Evolutionary conservation across 257 asterid genomes (phyloP).

Genomic region (Petunia axillaris): DNA sequence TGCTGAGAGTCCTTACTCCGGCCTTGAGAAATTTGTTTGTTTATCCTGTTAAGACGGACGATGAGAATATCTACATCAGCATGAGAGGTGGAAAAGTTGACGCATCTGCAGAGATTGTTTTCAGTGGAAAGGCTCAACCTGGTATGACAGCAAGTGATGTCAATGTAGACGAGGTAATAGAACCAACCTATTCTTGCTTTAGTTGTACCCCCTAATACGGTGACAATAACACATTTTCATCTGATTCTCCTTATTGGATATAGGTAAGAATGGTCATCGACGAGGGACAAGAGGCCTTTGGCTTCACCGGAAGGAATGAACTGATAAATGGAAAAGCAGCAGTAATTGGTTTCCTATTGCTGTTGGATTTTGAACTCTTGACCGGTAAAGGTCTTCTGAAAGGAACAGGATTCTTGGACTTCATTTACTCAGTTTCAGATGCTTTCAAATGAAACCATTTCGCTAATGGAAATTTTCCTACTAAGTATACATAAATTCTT

Average conservation of each 20-base stretch:
- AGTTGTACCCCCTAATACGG: neutral
- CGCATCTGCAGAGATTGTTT: constrained; percentile 80
- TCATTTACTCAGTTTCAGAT: constrained; percentile 73
- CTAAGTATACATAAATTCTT: constrained; percentile 16
- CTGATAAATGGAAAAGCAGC: constrained; percentile 94
- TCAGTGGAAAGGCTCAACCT: constrained; percentile 97
- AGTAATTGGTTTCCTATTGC: constrained; percentile 76
- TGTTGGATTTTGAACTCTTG: constrained; percentile 84
- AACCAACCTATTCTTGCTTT: neutral
- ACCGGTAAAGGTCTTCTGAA: constrained; percentile 90
- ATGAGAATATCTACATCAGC: constrained; percentile 70
- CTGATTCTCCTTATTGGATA: constrained; percentile 17
- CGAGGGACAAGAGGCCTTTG: constrained; percentile 68
- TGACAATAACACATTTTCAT: neutral
- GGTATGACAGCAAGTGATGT: constrained; percentile 82
- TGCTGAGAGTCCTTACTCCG: constrained; percentile 87
- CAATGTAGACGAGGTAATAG: constrained; percentile 85
- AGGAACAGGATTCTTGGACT: constrained; percentile 98
- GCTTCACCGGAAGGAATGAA: constrained; percentile 79
- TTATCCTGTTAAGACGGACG: constrained; percentile 69
- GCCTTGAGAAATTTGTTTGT: constrained; percentile 65
- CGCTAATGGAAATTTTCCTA: neutral
- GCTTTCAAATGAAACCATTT: constrained; percentile 44
- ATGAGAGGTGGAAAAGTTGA: constrained; percentile 47
- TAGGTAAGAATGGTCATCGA: constrained; percentile 89